Base-by-base conservation (phyloP, 1,284 basidiomycete species). In the Cutaneotrichosporon cutaneum region DNA sequence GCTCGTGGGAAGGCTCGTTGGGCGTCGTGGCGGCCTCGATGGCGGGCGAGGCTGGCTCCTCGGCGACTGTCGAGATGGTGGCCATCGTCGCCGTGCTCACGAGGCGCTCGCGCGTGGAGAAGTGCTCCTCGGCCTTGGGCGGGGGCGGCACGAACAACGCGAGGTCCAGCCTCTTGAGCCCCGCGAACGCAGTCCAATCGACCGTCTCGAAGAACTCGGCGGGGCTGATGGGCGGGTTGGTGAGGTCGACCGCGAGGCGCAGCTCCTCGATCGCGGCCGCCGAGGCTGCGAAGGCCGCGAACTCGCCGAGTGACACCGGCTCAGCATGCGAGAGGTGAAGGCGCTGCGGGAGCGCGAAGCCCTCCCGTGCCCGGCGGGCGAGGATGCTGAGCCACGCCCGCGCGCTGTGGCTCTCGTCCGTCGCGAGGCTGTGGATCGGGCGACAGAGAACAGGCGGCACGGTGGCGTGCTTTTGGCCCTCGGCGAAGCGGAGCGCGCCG, bases 371-470 rank as follows among this genome's bases (percentile, higher is more conserved):
- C 5, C 48, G 48, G 16, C 27, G 48, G 26, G 18, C 13, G 18
- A 51, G 26, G 27, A 51, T 51, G 26, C 48, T n/a, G 8, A 51
- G 48, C 48, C 48, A 51, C 18, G 48, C 27, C 14, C 48, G 18
- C 6, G 48, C 48, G 24, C 24, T 16, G 48, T 51, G 48, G 18
- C 26, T 51, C 26, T 27, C 27, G 18, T 51, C 48, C 14, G 48
- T 51, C 13, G 8, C 18, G 26, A 51, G 18, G 14, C 24, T 30
- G 48, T 30, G 24, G 16, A 51, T 6, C 4, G 26, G 24, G 14
- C 48, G 48, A 13, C 27, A n/a, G 14, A 51, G 48, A 4, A 51
- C 48, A 7, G 48, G 48, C 27, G 48, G 48, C 6, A 51, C 48
- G 16, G 48, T 51, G 14, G 48, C 26, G 48, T 30, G 48, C 27